A percentile compares a stretch with the other conserved stretches of the same genome.
Conservation (phyloP, 768 basidiomycete species). For the Lepiota brunneoincarnata region DNA sequence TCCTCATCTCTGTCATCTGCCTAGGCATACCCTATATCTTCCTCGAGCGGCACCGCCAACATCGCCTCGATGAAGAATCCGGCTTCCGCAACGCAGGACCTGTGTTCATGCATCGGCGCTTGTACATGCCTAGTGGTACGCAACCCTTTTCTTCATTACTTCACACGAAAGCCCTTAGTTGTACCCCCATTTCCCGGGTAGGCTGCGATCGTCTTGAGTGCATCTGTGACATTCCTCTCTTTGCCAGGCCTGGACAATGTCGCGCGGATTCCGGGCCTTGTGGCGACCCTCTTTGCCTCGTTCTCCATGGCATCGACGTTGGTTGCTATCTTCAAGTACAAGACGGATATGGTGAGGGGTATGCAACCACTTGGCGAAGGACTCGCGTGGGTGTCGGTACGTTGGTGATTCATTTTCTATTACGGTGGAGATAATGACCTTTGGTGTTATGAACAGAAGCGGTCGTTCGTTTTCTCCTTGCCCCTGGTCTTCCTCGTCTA, state of each 20-base stretch:
- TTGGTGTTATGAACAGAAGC: constrained; percentile 35
- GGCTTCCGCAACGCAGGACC: constrained; percentile 50
- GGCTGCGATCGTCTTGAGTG: constrained; percentile 80
- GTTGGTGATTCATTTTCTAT: constrained; percentile 13
- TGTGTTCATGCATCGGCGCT: constrained; percentile 60
- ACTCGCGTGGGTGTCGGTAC: constrained; percentile 44
- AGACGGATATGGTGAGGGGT: constrained; percentile 58
- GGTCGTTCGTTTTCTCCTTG: constrained; percentile 65
- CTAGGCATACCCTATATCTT: constrained; percentile 82
- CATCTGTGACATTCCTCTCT: constrained; percentile 78
- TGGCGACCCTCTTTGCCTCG: constrained; percentile 67
- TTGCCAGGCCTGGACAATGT: constrained; percentile 70
- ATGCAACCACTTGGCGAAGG: constrained; percentile 54
- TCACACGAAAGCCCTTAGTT: constrained; percentile 14
- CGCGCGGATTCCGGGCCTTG: constrained; percentile 61
- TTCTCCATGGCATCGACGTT: constrained; percentile 69
- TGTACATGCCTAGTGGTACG: constrained; percentile 65
- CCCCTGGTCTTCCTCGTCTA: constrained; percentile 75
- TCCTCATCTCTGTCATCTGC: constrained; percentile 62
- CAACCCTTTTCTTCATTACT: constrained; percentile 13
- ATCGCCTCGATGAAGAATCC: constrained; percentile 60
- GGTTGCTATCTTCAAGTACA: constrained; percentile 67
- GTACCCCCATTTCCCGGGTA: constrained; percentile 24
- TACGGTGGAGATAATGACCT: not conserved
- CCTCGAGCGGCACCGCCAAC: constrained; percentile 47